Conservation (phyloP, 1,284 basidiomycete species). For the Apiotrichum porosum region DNA sequence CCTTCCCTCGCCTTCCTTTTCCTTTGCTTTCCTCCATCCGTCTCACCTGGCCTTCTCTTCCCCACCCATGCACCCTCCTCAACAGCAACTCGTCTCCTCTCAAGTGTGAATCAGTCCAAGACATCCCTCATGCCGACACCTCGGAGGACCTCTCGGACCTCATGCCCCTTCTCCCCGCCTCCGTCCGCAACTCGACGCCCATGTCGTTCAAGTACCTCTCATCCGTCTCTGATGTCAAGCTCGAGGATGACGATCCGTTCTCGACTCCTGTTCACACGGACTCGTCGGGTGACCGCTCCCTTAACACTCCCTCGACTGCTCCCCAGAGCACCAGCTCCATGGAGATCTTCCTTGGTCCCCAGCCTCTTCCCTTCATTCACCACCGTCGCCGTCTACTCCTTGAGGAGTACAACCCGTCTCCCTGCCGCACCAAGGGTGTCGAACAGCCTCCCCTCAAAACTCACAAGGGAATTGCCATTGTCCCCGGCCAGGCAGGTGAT, state of each 20-base stretch:
- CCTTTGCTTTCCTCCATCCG: not conserved
- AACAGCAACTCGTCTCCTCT: no score
- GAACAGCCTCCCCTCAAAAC: not conserved
- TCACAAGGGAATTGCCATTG: no score
- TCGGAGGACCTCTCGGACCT: not conserved
- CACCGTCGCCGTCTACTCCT: constrained; percentile 9
- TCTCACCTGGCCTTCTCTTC: not conserved
- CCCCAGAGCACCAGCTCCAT: constrained; percentile 9
- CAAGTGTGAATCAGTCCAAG: no score
- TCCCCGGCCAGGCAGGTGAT: no score
- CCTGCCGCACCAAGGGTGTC: not conserved
- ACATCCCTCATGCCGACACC: not conserved
- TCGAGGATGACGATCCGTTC: constrained; percentile 8
- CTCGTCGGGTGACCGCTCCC: constrained; percentile 8
- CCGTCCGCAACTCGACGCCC: constrained; percentile 8
- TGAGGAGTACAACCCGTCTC: constrained; percentile 6
- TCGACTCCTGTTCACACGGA: constrained; percentile 10
- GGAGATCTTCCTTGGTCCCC: constrained; percentile 21
- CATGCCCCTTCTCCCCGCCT: not conserved
- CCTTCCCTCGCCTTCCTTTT: not conserved
- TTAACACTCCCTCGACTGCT: constrained; percentile 9
- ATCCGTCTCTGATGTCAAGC: no score
- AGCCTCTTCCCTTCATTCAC: constrained; percentile 18
- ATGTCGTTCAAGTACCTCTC: not conserved
- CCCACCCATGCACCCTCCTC: not conserved